phyloP scores from a whole-genome alignment of 73 alveolate genomes.

The Symbiodinium pilosum region DNA sequence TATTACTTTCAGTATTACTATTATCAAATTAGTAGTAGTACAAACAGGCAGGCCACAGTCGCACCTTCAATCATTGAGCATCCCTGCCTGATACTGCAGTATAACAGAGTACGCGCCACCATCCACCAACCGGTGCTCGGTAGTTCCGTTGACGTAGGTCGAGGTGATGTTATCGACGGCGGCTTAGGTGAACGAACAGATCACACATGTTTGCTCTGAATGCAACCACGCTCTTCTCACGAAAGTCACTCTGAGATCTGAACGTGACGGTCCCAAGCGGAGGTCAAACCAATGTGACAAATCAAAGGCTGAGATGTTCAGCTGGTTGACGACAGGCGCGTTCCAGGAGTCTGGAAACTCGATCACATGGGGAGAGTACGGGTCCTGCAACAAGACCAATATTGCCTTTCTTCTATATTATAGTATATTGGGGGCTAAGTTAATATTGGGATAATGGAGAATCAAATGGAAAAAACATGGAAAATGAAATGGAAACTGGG shows the following conservation, averaged over 20 bases:
- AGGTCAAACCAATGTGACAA: constrained; percentile 66
- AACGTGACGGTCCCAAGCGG: constrained; percentile 73
- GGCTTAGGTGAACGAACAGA: constrained; percentile 17
- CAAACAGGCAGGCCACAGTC: background rate
- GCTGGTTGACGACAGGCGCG: constrained; percentile 54
- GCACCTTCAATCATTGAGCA: background rate
- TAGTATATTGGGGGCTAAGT: too few species aligned
- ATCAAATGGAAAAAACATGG: too few species aligned
- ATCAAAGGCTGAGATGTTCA: constrained; percentile 74
- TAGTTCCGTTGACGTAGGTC: constrained; percentile 52
- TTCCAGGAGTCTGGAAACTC: constrained; percentile 88
- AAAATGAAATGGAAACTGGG: too few species aligned
- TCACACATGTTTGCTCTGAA: too few species aligned
- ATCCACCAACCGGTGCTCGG: constrained; percentile 79
- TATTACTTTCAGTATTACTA: too few species aligned
- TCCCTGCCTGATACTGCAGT: constrained; percentile 45
- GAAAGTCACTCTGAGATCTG: background rate
- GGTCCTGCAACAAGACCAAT: constrained; percentile 34
- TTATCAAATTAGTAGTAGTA: too few species aligned
- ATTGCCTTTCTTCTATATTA: background rate
- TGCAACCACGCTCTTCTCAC: background rate
- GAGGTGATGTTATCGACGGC: constrained; percentile 86
- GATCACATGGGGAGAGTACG: constrained; percentile 76
- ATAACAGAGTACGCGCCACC: constrained; percentile 76
- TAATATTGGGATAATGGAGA: too few species aligned